These are phyloP conservation scores for Pichia sp. DNA, from an alignment of 1,139 yeast genomes.

Conservation along the genomic window DNA sequence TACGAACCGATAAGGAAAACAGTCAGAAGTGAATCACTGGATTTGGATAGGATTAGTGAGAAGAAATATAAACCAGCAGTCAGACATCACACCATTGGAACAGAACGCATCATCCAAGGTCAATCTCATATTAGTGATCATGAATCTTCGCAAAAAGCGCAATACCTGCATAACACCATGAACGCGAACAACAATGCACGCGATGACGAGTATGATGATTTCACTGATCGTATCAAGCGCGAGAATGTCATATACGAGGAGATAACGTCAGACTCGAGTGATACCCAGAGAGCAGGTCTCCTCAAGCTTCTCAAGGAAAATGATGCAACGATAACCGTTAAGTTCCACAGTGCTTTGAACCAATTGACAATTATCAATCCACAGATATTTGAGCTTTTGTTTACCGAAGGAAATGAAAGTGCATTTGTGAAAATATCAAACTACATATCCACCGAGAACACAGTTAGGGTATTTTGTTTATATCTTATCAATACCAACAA, in stretches of 20 bases:
- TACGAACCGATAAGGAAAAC: slow-evolving; percentile 5
- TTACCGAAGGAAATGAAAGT: slow-evolving; percentile 10
- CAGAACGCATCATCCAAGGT: too few relatives aligned
- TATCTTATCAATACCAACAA: slow-evolving; percentile 8
- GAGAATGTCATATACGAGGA: slow-evolving; percentile 18
- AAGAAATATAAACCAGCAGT: slow-evolving; percentile 3
- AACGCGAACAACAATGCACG: not conserved
- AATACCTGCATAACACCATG: too few relatives aligned
- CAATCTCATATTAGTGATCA: too few relatives aligned
- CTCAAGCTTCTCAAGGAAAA: slow-evolving; percentile 9
- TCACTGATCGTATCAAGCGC: slow-evolving; percentile 18
- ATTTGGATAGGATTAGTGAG: slow-evolving; percentile 2
- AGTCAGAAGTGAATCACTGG: slow-evolving; percentile 9
- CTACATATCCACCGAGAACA: slow-evolving; percentile 22
- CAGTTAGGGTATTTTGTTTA: slow-evolving; percentile 21
- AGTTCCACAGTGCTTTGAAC: slow-evolving; percentile 20
- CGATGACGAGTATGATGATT: slow-evolving; percentile 19
- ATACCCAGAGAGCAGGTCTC: slow-evolving; percentile 18
- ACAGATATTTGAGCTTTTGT: slow-evolving; percentile 17
- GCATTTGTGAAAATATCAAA: slow-evolving; percentile 10
- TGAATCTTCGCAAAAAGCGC: too few relatives aligned
- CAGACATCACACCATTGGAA: not conserved
- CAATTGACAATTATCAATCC: slow-evolving; percentile 20
- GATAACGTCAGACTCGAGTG: slow-evolving; percentile 17
- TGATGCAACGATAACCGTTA: slow-evolving; percentile 12